Conservation (phyloP, 1,284 basidiomycete species). For the Heterobasidion irregulare region DNA sequence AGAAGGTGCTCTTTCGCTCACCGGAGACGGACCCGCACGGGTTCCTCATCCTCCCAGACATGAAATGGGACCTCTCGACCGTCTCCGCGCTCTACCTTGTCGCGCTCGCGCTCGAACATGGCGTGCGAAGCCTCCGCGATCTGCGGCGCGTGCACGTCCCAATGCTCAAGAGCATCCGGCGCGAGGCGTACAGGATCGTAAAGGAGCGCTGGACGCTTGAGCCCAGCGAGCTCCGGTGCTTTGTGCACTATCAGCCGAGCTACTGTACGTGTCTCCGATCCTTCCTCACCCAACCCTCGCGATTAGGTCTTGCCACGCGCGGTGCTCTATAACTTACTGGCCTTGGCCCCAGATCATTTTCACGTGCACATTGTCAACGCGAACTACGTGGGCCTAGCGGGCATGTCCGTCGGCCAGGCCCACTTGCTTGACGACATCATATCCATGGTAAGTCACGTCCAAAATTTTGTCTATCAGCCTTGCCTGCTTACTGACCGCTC, state of each 20-base stretch:
- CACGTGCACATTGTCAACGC: conserved; percentile 91
- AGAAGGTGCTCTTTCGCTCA: conserved; percentile 63
- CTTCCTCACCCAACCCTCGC: neutral
- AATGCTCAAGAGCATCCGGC: conserved; percentile 62
- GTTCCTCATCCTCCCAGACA: conserved; percentile 84
- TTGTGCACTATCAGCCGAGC: conserved; percentile 92
- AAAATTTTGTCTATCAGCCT: neutral
- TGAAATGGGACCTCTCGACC: conserved; percentile 88
- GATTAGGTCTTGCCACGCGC: neutral
- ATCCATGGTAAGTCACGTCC: conserved; percentile 45
- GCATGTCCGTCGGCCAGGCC: conserved; percentile 85
- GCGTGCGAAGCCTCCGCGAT: conserved; percentile 66
- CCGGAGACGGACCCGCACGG: conserved; percentile 33
- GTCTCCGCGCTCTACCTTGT: conserved; percentile 69
- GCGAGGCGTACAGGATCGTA: conserved; percentile 44
- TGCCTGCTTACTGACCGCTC: neutral
- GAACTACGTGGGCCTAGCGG: conserved; percentile 53
- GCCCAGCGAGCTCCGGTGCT: conserved; percentile 63
- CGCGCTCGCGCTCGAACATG: conserved; percentile 51
- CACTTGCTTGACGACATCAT: conserved; percentile 93
- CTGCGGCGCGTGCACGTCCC: conserved; percentile 55
- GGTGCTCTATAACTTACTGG: neutral
- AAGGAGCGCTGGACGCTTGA: conserved; percentile 55
- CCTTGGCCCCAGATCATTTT: conserved; percentile 66
- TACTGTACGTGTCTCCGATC: conserved; percentile 63